phyloP scores from a whole-genome alignment of 2,329 filamentous ascomycete species.

The Colletotrichum musicola region DNA sequence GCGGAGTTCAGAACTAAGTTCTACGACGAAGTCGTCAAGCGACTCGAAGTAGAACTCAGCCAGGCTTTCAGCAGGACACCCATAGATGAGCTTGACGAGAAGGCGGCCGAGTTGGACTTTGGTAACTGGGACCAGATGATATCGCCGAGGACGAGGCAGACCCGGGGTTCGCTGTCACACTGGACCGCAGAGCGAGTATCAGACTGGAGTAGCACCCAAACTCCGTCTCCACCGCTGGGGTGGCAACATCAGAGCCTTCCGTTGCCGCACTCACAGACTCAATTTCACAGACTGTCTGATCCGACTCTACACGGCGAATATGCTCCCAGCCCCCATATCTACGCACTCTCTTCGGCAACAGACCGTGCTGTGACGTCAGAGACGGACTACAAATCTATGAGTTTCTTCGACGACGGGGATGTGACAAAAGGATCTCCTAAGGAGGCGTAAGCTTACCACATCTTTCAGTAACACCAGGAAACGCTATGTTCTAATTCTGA shows the following conservation, averaged over 20 bases:
- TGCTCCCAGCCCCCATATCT: no score
- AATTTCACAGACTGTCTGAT: no score
- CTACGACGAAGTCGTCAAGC: background rate
- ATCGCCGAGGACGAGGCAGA: background rate
- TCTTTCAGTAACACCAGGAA: no score
- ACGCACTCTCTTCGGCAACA: no score
- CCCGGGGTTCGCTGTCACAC: background rate
- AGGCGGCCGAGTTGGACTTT: constrained; percentile 20
- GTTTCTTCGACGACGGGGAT: background rate
- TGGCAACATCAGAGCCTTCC: no score
- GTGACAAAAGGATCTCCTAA: background rate
- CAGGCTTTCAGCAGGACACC: constrained; percentile 18
- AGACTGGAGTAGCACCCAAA: no score
- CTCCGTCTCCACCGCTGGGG: no score
- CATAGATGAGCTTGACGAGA: constrained; percentile 21
- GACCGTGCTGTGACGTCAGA: background rate
- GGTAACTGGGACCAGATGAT: constrained; percentile 16
- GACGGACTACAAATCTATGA: background rate
- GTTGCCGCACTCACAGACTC: no score
- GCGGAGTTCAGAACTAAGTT: background rate
- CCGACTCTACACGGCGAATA: no score
- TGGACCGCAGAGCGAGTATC: background rate
- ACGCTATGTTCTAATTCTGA: background rate
- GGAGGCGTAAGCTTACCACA: background rate
- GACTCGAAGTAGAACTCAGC: background rate